Evolutionary conservation across 23 red algal genomes (phyloP).

Genomic region (Gracilaria gracilis): DNA sequence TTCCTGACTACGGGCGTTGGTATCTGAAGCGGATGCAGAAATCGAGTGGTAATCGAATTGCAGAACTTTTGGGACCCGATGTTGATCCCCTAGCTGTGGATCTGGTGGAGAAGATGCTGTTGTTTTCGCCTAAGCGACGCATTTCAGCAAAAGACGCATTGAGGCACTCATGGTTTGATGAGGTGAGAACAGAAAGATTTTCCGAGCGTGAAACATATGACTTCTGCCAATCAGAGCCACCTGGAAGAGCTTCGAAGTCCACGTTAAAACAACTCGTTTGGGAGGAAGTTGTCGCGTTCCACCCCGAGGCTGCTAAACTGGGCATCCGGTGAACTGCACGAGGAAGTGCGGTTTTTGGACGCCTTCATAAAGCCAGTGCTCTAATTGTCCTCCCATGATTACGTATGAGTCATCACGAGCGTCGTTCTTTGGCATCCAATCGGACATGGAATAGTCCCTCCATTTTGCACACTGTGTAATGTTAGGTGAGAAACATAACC

Average conservation of each 20-base stretch:
- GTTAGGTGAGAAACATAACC: no score
- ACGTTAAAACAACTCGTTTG: constrained; percentile 61
- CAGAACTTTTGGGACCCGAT: constrained; percentile 20
- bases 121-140: constrained; percentile 80
- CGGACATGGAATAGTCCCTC: no score
- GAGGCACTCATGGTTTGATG: constrained; percentile 87
- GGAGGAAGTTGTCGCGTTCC: constrained; percentile 61
- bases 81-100: constrained; percentile 76
- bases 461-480: no score
- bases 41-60: constrained; percentile 45
- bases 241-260: constrained; percentile 45
- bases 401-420: not conserved
- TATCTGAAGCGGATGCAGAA: constrained; percentile 28
- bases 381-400: not conserved
- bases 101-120: constrained; percentile 80
- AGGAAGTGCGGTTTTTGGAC: not conserved
- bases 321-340: constrained; percentile 3
- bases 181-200: constrained; percentile 22
- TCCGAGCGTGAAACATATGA: constrained; percentile 17
- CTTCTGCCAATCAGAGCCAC: constrained; percentile 55
- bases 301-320: constrained; percentile 42
- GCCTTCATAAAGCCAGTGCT: not conserved
- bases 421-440: no score
- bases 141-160: constrained; percentile 79
- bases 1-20: constrained; percentile 47